Evolutionary conservation across 148 eudicot genomes (phyloP), one percentile per base, ranked within the genome.

Genomic region (Rhododendron griersonianum): DNA sequence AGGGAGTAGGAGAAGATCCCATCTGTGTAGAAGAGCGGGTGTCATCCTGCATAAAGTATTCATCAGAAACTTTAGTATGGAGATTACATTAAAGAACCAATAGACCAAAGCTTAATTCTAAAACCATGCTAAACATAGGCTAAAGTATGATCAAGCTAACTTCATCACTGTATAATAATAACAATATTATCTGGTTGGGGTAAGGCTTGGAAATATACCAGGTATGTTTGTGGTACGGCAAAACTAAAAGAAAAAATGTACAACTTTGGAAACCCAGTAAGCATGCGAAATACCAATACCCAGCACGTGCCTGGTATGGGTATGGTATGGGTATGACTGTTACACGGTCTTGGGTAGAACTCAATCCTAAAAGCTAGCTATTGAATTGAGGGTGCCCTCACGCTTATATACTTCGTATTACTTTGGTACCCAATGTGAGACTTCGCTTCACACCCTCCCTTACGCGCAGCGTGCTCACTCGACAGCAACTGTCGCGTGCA

Each of bases 31-130:
- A 78, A 84, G 94, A 89, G 86, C 39, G 89, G 84, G 80, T 67
- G 79, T 91, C 98, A 89, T 94, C 98, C 99, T 97, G 94, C 90
- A 90, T 8, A 63, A 74, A 16, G 53, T 37, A 80, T 35, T 25
- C 3, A 87, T 82, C 28, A 86, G 44, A 82, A n/a, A 73, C 65
- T 74, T 11, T 44, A 83, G 14, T 30, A 13, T 71, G 76, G 39
- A 28, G 76, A 71, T 71, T 13, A 71, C 0, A 71, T 11, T 71
- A 71, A 11, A 71, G 76, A 71, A 30, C 7, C 39, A 71, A 71
- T 71, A 71, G 76, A 28, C 76, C 76, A 30, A 71, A 71, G 76
- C 76, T 30, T 30, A 71, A 71, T 28, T 71, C 39, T 28, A 71
- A 30, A 13, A 13, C 35, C 39, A 30, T 30, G 18, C 76, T 71